Base-by-base conservation (phyloP, 805 yeast genomes). In the Limtongia smithiae region DNA sequence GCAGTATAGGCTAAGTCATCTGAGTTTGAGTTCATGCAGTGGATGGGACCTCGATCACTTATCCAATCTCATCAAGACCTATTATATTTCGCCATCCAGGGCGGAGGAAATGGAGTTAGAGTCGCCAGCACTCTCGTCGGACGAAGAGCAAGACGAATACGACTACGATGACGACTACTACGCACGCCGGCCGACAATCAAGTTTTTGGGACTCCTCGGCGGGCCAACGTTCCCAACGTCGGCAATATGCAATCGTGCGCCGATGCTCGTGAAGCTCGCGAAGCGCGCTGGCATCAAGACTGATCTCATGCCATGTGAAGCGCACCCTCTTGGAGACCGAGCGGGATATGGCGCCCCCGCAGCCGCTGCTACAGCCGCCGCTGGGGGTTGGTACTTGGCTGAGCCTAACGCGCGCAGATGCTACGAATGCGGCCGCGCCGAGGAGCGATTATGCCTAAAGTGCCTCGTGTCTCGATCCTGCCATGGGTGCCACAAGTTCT, bases 211-310 rank as follows among this genome's bases (percentile, higher is more conserved):
- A 18, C 39, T 54, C 11, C 41, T 54, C 8, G 58, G 58, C 25
- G 58, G 48, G 4, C 58, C 58, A 3, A 46, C 50, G 8, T 54
- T 54, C 37, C 57, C 57, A 9, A 54, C 55, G 14, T 28, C 44
- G 24, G 27, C 44, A 2, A 17, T 44, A 17, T 54, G 56, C 30
- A 14, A 40, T 22, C 40, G 46, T 7, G 58, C 58, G 17, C 57
- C 54, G 17, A 21, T 25, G 1, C 40, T 54, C 28, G 46, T 25
- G 21, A 24, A 9, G 28, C 20, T 46, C 25, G 52, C 55, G 18
- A 31, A 25, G 15, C 35, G 44, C n/a, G 58, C 58, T 6, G 50
- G 53, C 9, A 42, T 54, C 37, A 22, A 25, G 25, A 54, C 58
- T n/a, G 58, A 54, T 25, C 37, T 54, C 4, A 34, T 43, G 8